Evolutionary conservation across 176 grass and related monocot species (phyloP).

Genomic region (maize (Zea mays)): DNA sequence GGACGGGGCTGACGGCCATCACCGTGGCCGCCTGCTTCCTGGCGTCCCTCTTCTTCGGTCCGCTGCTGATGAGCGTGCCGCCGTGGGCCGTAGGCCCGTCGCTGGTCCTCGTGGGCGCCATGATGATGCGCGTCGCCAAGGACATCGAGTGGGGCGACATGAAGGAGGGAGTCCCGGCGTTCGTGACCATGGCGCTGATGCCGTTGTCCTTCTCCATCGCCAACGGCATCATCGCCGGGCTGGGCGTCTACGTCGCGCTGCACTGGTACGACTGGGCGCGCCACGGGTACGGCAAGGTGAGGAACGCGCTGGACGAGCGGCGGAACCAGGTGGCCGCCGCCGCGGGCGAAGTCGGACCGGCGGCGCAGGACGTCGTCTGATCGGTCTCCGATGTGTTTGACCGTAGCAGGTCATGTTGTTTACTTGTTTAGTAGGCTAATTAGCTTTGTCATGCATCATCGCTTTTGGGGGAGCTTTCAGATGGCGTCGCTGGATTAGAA

Average conservation of each 20-base stretch:
- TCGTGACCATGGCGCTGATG: constrained; percentile 77
- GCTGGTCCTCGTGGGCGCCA: constrained; percentile 69
- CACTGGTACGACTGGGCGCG: constrained; percentile 55
- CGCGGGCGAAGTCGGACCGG: not conserved
- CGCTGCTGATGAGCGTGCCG: constrained; percentile 61
- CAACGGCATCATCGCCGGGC: constrained; percentile 68
- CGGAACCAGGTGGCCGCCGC: constrained; percentile 44
- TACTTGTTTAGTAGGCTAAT: too few species aligned
- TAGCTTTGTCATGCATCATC: too few species aligned
- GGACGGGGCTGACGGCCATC: constrained; percentile 63
- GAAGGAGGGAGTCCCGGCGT: constrained; percentile 67
- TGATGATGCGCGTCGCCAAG: constrained; percentile 72
- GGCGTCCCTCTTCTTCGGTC: constrained; percentile 58
- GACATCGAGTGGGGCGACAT: constrained; percentile 68
- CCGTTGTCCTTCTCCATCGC: constrained; percentile 78
- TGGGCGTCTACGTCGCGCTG: constrained; percentile 49
- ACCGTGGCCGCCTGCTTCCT: constrained; percentile 56
- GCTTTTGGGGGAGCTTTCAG: too few species aligned
- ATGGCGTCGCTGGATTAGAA: not conserved
- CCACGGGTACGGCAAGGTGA: constrained; percentile 8
- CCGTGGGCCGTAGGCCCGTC: constrained; percentile 72
- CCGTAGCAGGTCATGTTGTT: too few species aligned
- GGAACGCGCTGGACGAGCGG: constrained; percentile 35
- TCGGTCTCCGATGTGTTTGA: too few species aligned
- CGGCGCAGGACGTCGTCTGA: constrained; percentile 21